Evolutionary conservation across 2,329 filamentous ascomycete species (phyloP), one percentile per base, ranked within the genome.

Genomic region (Talaromyces atroroseus): DNA sequence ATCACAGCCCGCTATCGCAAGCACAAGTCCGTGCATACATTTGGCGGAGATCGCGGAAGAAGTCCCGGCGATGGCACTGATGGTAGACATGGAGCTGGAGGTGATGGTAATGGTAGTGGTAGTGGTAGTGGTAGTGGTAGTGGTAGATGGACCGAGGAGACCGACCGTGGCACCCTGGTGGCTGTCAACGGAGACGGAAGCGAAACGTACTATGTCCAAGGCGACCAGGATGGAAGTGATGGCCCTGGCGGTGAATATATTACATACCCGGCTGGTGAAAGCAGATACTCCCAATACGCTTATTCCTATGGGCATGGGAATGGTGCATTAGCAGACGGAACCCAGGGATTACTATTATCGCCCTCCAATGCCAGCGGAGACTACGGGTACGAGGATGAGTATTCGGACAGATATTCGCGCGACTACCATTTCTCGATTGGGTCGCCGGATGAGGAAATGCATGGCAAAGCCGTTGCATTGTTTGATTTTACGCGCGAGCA

Each of bases 401-500:
- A 74, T 18, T 85, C 84, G 2, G 83, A 84, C 59, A 84, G 91
- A 65, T 95, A 92, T 72, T 95, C 90, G 47, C 85, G 89, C 62
- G 90, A 96, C 72, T 96, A 95, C 70, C 89, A 95, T 65, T 96
- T 96, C 71, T 95, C 90, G 18, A 95, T 96, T 64, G 92, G 90
- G 16, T 95, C 90, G 14, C 91, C 92, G 5, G 94, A 97, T 70
- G 92, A 97, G 74, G 91, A 97, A 71, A 96, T 96, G 83, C 92
- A 96, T 68, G 94, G 94, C 49, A 96, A 95, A 70, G 92, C 91
- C 11, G 90, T 99, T 26, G 94, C 94, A 6, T 79, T 99, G 21
- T 99, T 96, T 69, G 92, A 96, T 69, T 99, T 99, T 74, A 86
- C 86, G 64, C 84, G 92, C 32, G 92, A 97, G 72, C 96, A 97